phyloP scores from a whole-genome alignment of 1,284 basidiomycete genomes.

The Ustilago shanxiensis region DNA sequence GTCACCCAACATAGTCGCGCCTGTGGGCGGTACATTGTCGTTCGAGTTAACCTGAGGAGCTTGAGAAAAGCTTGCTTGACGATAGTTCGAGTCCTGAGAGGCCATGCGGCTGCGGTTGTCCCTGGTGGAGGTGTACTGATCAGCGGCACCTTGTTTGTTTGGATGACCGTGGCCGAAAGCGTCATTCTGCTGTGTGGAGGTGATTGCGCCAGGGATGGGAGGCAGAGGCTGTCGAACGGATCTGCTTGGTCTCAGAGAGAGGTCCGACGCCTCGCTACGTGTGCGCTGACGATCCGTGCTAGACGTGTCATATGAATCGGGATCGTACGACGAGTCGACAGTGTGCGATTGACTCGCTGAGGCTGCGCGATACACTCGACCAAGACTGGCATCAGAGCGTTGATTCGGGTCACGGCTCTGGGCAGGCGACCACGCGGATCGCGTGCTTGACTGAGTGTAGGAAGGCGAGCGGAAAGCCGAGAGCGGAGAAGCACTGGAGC shows the following conservation, averaged over 20 bases:
- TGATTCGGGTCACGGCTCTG: conserved; percentile 14
- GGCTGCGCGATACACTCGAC: conserved; percentile 18
- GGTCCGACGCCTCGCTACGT: conserved; percentile 42
- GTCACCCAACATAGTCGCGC: conserved; percentile 4
- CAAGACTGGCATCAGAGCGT: conserved; percentile 11
- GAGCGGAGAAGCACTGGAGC: conserved; percentile 29
- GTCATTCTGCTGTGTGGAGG: conserved; percentile 6
- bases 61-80: conserved; percentile 17
- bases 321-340: conserved; percentile 34
- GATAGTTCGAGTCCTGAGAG: conserved; percentile 16
- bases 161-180: conserved; percentile 18
- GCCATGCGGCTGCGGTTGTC: conserved; percentile 3
- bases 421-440: conserved; percentile 22
- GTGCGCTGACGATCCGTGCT: conserved; percentile 33
- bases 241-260: conserved; percentile 20
- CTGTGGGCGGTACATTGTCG: conserved; percentile 2
- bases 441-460: conserved; percentile 18
- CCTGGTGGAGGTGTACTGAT: conserved; percentile 7
- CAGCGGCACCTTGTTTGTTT: neutral
- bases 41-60: neutral
- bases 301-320: conserved; percentile 13
- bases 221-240: conserved; percentile 43
- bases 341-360: conserved; percentile 30
- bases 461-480: conserved; percentile 42
- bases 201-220: conserved; percentile 24